Evolutionary conservation across 331 rosid genomes (phyloP).

Genomic region (Acacia pycnantha): DNA sequence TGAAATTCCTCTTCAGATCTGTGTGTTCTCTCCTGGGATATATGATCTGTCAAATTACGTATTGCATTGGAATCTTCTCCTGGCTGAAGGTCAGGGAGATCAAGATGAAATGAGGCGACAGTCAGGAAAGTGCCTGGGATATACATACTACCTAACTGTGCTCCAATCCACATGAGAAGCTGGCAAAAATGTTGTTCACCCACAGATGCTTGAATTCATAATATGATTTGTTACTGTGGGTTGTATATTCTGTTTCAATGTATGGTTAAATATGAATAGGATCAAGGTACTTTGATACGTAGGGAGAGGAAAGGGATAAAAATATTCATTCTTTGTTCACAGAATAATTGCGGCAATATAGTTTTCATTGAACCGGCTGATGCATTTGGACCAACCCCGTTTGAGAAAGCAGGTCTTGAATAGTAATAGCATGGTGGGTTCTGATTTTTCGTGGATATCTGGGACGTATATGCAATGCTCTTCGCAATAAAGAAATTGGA

Average conservation of each 20-base stretch:
- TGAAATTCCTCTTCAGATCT: conserved; percentile 84
- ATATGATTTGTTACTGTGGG: conserved; percentile 22
- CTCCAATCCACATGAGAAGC: conserved; percentile 60
- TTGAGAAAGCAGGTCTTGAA: conserved; percentile 13
- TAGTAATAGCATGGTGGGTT: background rate
- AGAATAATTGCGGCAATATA: conserved; percentile 31
- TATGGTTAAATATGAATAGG: conserved; percentile 28
- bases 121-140: conserved; percentile 77
- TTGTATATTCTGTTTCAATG: conserved; percentile 33
- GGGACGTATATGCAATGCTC: background rate
- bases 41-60: conserved; percentile 74
- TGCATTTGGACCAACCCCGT: conserved; percentile 27
- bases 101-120: conserved; percentile 30
- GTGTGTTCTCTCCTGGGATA: conserved; percentile 85
- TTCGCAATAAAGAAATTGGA: background rate
- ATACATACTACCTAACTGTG: conserved; percentile 72
- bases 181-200: conserved; percentile 15
- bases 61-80: conserved; percentile 71
- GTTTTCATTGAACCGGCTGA: conserved; percentile 15
- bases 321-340: conserved; percentile 28
- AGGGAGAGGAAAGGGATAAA: conserved; percentile 24
- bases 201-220: conserved; percentile 19
- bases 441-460: background rate
- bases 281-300: conserved; percentile 23
- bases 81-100: conserved; percentile 33